Evolutionary conservation across 495 filamentous ascomycete species (phyloP), one percentile per base, ranked within the genome.

Genomic region (Penicillium egyptiacum): DNA sequence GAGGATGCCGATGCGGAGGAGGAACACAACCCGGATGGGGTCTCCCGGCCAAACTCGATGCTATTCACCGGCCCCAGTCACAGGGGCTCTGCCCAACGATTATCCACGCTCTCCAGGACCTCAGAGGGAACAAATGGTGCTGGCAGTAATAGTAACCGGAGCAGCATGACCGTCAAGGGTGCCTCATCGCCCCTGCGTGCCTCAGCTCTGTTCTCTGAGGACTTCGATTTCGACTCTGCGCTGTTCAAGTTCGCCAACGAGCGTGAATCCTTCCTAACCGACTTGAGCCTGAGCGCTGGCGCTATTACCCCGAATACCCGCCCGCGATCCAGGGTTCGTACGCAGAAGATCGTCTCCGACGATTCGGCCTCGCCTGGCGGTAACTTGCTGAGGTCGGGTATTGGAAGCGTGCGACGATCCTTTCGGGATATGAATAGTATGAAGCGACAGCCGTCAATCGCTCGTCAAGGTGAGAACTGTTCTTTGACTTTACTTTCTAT

Each of bases 211-310:
- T 60, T 69, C 55, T 53, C 78, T 33, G 81, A 71, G 45, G 87
- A 95, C 70, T 89, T 88, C 66, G 92, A 97, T 72, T 98, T 98
- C 65, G 93, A 97, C 63, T 81, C 88, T 64, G 94, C 94, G 16
- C 79, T 98, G 58, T 71, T 90, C 52, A 98, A 96, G 70, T 98
- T 98, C 73, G 91, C 94, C 40, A 88, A 88, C 46, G 94, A 97
- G 73, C 80, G 94, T 60, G 94, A 98, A 61, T 88, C 87, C 58
- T 98, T 98, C 69, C 69, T 98, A 63, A 91, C 95, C 52, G 94
- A 98, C 70, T 79, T 97, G 58, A 91, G 87, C 66, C 88, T 96
- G 70, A 92, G 83, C 63, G 91, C 93, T 20, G 94, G 93, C 43
- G 89, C 89, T 9, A 80, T 86, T 42, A 86, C 91, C 20, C 77